Base-by-base conservation (phyloP, 441 rosid species). In the Capsella rubella region DNA sequence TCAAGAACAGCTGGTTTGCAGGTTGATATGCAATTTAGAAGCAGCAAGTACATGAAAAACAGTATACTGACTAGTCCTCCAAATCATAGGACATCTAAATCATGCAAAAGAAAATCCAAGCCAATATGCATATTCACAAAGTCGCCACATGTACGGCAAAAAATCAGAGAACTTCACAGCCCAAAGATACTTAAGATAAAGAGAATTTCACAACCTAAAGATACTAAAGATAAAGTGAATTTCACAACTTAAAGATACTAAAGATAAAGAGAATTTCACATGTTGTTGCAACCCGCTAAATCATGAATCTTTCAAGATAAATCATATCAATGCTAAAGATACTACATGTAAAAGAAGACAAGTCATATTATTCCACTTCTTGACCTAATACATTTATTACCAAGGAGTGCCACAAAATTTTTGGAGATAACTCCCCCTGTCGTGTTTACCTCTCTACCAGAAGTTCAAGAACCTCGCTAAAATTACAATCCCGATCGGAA, bases 391-490 rank as follows among this genome's bases (percentile, higher is more conserved):
- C 15, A 40, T 40, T 28, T 39, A 18, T 50, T 43, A 28, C 62
- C 15, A 40, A 29, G 3, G 25, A 37, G 42, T 56, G 27, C 49
- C 77, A 35, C 65, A 67, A 61, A 43, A 1, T n/a, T 18, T 25
- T 12, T 46, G 15, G 40, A 66, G 53, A 73, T 55, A 42, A 35
- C 59, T 25, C 15, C 40, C 12, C 39, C 39, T 54, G 39, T 4
- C 27, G 37, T 37, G 55, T 50, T 50, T 49, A 40, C 39, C 15
- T 65, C 64, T 47, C 42, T 21, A 56, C 60, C 50, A 46, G 3
- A 74, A 31, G 78, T 58, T 74, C 52, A 66, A 49, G 43, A 59
- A 59, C 62, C 56, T 58, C 37, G 16, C 67, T 16, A 57, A 34
- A 53, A 54, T 4, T 54, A 45, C 49, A 54, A 65, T 27, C 32